A percentile compares a stretch with the other conserved stretches of the same genome.
Conservation (phyloP, 139 green algal genomes). For the Micractinium conductrix region DNA sequence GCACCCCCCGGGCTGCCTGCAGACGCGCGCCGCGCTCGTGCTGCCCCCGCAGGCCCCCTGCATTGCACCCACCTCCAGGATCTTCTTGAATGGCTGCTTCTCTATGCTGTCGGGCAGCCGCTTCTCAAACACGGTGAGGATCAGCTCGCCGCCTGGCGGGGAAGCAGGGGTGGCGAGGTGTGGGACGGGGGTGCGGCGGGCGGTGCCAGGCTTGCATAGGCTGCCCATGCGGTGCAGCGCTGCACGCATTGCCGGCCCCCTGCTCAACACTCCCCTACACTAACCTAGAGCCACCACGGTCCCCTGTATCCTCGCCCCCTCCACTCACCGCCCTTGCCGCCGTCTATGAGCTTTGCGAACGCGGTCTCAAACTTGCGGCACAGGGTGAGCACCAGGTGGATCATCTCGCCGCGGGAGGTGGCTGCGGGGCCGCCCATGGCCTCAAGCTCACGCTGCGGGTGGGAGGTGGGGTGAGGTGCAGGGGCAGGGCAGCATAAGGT, state of each 20-base stretch:
- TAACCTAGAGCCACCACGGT: too few relatives aligned
- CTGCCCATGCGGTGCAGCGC: too few relatives aligned
- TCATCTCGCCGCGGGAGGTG: conserved; percentile 81
- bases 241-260: too few relatives aligned
- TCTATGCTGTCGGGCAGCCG: conserved; percentile 90
- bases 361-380: conserved; percentile 86
- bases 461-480: neutral
- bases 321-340: conserved; percentile 77
- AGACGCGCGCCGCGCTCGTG: neutral
- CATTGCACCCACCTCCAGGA: conserved; percentile 82
- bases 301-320: too few relatives aligned
- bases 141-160: conserved; percentile 85
- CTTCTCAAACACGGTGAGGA: conserved; percentile 93
- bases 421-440: conserved; percentile 64
- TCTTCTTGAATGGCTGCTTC: conserved; percentile 87
- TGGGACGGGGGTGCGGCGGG: too few relatives aligned
- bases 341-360: conserved; percentile 83
- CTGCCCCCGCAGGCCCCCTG: too few relatives aligned
- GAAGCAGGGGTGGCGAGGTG: too few relatives aligned
- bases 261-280: too few relatives aligned
- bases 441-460: conserved; percentile 63
- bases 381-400: conserved; percentile 90
- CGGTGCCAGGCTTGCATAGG: too few relatives aligned
- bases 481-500: neutral
- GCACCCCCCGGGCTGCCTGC: too few relatives aligned